phyloP scores from a whole-genome alignment of 169 alveolate species.

The Toxoplasma gondii region DNA sequence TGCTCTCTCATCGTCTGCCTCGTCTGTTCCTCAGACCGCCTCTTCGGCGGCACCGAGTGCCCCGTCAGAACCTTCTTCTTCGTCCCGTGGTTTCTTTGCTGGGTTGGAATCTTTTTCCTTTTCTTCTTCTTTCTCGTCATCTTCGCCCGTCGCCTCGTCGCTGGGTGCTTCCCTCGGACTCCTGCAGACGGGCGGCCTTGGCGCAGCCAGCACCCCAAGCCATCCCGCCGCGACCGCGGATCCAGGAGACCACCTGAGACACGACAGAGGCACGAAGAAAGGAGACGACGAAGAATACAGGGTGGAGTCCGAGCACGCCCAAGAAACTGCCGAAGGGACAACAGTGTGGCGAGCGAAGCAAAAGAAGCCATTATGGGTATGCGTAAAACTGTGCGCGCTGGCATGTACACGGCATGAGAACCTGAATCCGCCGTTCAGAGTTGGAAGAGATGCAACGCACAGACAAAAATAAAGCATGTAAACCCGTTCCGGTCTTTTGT shows the following conservation, averaged over 20 bases:
- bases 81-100: neutral
- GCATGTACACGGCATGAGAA: neutral
- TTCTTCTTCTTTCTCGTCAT: neutral
- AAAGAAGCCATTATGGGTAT: slow-evolving; percentile 21
- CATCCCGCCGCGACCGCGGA: neutral
- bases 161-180: neutral
- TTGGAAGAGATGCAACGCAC: neutral
- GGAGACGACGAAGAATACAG: neutral
- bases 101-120: neutral
- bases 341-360: neutral
- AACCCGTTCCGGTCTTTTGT: no score
- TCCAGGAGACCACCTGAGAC: neutral
- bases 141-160: neutral
- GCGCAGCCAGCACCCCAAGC: neutral
- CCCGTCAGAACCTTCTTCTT: neutral
- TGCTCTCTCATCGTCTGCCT: neutral
- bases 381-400: slow-evolving; percentile 58
- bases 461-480: neutral
- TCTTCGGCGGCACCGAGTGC: neutral
- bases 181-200: neutral
- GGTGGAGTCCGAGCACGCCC: neutral
- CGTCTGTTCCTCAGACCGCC: neutral
- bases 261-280: neutral
- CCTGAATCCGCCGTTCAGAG: neutral
- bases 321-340: neutral